Evolutionary conservation across 805 yeast genomes (phyloP).

Genomic region (Barnettozyma salicaria): DNA sequence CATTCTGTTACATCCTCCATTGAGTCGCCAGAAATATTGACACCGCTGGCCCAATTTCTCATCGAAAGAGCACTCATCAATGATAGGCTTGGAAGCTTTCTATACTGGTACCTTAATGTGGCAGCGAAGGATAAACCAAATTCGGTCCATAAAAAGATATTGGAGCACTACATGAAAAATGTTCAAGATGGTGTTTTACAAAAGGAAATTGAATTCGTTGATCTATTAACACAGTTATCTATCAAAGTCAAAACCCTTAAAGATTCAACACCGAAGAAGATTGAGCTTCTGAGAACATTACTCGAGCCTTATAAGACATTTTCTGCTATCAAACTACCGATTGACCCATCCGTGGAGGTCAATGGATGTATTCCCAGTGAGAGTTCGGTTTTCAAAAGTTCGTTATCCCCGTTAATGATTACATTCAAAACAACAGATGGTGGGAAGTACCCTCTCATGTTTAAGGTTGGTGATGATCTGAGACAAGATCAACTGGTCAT

Average conservation of each 20-base stretch:
- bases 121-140: slow-evolving; percentile 67
- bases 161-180: slow-evolving; percentile 39
- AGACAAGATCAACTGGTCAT: slow-evolving; percentile 96
- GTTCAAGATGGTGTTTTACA: slow-evolving; percentile 30
- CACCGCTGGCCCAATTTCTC: slow-evolving; percentile 70
- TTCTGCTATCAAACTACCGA: slow-evolving; percentile 63
- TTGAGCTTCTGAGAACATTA: slow-evolving; percentile 53
- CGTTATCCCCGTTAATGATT: slow-evolving; percentile 82
- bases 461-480: slow-evolving; percentile 90
- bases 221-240: slow-evolving; percentile 59
- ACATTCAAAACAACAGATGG: slow-evolving; percentile 57
- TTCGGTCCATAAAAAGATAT: slow-evolving; percentile 38
- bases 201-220: slow-evolving; percentile 65
- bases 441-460: slow-evolving; percentile 70
- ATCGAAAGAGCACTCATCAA: slow-evolving; percentile 65
- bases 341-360: slow-evolving; percentile 73
- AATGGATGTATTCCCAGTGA: slow-evolving; percentile 75
- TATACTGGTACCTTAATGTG: slow-evolving; percentile 89
- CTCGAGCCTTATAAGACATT: slow-evolving; percentile 37
- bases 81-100: slow-evolving; percentile 65
- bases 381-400: slow-evolving; percentile 84
- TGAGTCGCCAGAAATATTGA: slow-evolving; percentile 25
- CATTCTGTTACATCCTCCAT: slow-evolving; percentile 25
- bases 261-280: slow-evolving; percentile 73
- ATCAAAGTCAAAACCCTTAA: slow-evolving; percentile 55